phyloP scores from a whole-genome alignment of 2,329 filamentous ascomycete genomes.

The Colletotrichum zoysiae region DNA sequence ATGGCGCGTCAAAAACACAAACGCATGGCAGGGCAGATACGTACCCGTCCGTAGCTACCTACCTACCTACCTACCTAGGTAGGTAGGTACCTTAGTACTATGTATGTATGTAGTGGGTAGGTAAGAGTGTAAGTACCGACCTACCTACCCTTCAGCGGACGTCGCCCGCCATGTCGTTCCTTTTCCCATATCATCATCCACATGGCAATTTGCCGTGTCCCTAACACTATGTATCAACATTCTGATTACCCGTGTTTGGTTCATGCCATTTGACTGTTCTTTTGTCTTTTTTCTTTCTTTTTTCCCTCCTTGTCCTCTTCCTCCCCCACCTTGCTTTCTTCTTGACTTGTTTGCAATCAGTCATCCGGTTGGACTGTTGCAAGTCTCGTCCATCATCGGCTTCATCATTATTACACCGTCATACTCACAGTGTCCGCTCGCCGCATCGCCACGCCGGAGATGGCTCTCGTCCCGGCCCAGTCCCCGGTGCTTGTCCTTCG shows the following conservation, averaged over 20 bases:
- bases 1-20: not conserved
- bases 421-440: conserved; percentile 19
- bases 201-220: not conserved
- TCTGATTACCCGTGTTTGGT: conserved; percentile 4
- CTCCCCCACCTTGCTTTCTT: not conserved
- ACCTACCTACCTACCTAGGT: too few relatives aligned
- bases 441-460: conserved; percentile 8
- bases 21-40: not conserved
- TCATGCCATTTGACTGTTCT: not conserved
- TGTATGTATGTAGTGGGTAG: too few relatives aligned
- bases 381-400: not conserved
- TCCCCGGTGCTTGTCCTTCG: conserved; percentile 18
- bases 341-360: conserved; percentile 1
- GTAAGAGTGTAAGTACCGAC: too few relatives aligned
- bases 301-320: conserved; percentile 2
- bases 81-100: too few relatives aligned
- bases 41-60: not conserved
- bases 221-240: not conserved
- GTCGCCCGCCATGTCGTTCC: conserved; percentile 16
- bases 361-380: not conserved
- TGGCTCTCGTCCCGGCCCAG: not conserved
- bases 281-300: too few relatives aligned
- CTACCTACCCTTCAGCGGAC: not conserved
- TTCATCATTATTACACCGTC: conserved; percentile 7
- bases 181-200: not conserved